phyloP scores from a whole-genome alignment of 441 rosid genomes.

The Gossypium laxum region DNA sequence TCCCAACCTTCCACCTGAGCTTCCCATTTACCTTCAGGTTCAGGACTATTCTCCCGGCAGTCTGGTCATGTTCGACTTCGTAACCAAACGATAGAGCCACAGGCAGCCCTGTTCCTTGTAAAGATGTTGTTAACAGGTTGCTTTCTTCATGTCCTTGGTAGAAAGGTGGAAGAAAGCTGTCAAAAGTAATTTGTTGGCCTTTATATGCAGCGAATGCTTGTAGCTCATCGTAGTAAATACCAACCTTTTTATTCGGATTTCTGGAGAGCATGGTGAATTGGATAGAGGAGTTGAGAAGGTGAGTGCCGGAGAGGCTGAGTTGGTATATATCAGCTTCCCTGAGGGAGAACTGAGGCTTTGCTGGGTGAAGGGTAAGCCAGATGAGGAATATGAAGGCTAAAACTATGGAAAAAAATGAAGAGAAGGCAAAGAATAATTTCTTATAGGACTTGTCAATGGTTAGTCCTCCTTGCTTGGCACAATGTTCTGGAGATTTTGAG shows the following conservation, averaged over 20 bases:
- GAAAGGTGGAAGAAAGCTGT: slow-evolving; percentile 42
- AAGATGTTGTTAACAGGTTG: slow-evolving; percentile 36
- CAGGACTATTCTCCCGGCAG: slow-evolving; percentile 32
- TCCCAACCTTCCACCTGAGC: slow-evolving; percentile 55
- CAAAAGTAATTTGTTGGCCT: slow-evolving; percentile 52
- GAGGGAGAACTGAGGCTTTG: slow-evolving; percentile 49
- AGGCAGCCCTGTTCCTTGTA: slow-evolving; percentile 39
- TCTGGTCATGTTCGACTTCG: slow-evolving; percentile 42
- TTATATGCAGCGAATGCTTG: slow-evolving; percentile 41
- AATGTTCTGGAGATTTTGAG: slow-evolving; percentile 48
- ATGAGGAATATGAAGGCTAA: slow-evolving; percentile 32
- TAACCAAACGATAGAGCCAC: slow-evolving; percentile 42
- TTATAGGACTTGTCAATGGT: slow-evolving; percentile 27
- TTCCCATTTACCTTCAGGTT: slow-evolving; percentile 38
- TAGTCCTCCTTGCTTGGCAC: slow-evolving; percentile 26
- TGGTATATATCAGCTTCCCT: slow-evolving; percentile 35
- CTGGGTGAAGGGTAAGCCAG: slow-evolving; percentile 50
- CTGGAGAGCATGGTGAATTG: slow-evolving; percentile 39
- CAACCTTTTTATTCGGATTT: slow-evolving; percentile 50
- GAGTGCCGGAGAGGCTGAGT: slow-evolving; percentile 41
- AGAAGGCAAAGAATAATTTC: slow-evolving; percentile 31
- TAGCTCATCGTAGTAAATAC: slow-evolving; percentile 53
- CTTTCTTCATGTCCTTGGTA: slow-evolving; percentile 46
- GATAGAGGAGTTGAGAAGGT: slow-evolving; percentile 48
- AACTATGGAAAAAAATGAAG: slow-evolving; percentile 31